These are phyloP conservation scores for Cryptosporidium tyzzeri DNA, from an alignment of 169 alveolate species.

Conservation along the genomic window DNA sequence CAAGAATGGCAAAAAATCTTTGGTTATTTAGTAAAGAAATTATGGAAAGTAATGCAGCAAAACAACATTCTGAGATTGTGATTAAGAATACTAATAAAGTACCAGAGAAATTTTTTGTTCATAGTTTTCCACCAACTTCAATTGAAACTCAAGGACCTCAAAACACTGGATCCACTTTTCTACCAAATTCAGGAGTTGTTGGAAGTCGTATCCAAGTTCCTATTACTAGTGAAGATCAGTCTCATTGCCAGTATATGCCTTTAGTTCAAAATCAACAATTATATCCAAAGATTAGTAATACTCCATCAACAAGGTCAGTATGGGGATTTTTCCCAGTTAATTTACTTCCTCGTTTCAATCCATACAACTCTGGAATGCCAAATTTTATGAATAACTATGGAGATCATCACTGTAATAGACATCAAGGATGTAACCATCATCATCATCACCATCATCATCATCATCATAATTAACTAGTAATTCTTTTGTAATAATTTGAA, in stretches of 20 bases:
- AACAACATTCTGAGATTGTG: neutral
- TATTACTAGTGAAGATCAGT: neutral
- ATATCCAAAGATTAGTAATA: slow-evolving; percentile 28
- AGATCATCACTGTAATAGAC: neutral
- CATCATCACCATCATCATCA: slow-evolving; percentile 37
- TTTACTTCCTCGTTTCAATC: slow-evolving; percentile 51
- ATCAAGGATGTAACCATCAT: neutral
- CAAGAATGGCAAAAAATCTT: slow-evolving; percentile 31
- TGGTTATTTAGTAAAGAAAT: slow-evolving; percentile 25
- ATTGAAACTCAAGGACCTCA: neutral
- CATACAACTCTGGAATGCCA: slow-evolving; percentile 49
- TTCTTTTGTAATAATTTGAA: neutral
- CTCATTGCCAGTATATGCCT: slow-evolving; percentile 7
- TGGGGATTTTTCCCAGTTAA: slow-evolving; percentile 73
- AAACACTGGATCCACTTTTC: slow-evolving; percentile 30
- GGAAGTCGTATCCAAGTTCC: slow-evolving; percentile 16
- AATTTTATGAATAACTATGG: neutral
- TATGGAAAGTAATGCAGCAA: neutral
- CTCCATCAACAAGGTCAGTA: slow-evolving; percentile 44
- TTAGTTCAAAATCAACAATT: slow-evolving; percentile 26
- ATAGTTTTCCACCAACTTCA: slow-evolving; percentile 6
- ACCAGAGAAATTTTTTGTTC: slow-evolving; percentile 38
- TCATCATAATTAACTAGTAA: neutral
- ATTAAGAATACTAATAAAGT: neutral
- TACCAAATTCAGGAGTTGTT: slow-evolving; percentile 16